Evolutionary conservation across 2,329 filamentous ascomycete species (phyloP).

Genomic region (Colletotrichum sp.): DNA sequence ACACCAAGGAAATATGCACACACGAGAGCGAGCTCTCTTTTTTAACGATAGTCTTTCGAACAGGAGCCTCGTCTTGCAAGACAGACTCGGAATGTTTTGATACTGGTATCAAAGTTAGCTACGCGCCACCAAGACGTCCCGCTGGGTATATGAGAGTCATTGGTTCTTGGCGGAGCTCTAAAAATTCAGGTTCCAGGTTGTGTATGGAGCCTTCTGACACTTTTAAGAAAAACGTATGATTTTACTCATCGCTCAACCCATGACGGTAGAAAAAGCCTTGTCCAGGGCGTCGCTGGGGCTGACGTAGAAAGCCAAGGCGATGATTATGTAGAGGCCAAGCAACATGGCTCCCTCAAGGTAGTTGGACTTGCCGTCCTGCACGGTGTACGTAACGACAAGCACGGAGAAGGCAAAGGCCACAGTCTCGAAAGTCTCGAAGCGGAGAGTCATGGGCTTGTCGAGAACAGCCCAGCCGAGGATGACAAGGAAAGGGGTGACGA

Average conservation of each 20-base stretch:
- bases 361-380: slow-evolving; percentile 84
- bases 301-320: slow-evolving; percentile 65
- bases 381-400: slow-evolving; percentile 76
- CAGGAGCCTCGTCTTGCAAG: neutral
- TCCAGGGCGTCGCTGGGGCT: slow-evolving; percentile 56
- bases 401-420: slow-evolving; percentile 79
- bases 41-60: neutral
- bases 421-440: slow-evolving; percentile 83
- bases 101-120: neutral
- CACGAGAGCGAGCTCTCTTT: neutral
- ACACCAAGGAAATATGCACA: slow-evolving; percentile 18
- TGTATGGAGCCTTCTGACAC: neutral
- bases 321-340: slow-evolving; percentile 61
- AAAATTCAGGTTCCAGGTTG: neutral
- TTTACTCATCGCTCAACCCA: neutral
- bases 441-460: slow-evolving; percentile 74
- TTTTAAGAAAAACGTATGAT: neutral
- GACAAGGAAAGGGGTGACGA: slow-evolving; percentile 81
- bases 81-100: neutral
- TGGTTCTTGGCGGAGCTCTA: neutral
- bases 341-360: slow-evolving; percentile 82
- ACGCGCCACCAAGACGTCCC: neutral
- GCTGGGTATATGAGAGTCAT: neutral
- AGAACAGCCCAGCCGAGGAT: slow-evolving; percentile 81
- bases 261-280: slow-evolving; percentile 27